Conservation (phyloP, 139 green algal genomes). For the Micractinium conductrix region DNA sequence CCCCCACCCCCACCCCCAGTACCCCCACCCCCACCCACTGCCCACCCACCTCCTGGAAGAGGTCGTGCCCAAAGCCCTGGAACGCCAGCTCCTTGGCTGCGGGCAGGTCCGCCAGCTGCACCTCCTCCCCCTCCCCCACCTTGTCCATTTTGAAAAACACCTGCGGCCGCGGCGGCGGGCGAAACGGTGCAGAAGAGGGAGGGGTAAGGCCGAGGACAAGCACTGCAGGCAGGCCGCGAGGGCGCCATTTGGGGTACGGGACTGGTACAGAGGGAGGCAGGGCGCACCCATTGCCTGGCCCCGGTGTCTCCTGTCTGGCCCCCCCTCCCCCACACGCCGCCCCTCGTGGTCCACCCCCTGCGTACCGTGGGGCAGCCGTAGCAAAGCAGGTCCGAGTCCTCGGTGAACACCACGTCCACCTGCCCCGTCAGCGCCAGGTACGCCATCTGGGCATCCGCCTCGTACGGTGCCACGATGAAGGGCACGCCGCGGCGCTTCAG, state of each 20-base stretch:
- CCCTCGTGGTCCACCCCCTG: too few species aligned
- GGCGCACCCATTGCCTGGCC: too few species aligned
- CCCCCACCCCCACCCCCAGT: neutral
- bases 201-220: too few species aligned
- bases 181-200: neutral
- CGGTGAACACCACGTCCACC: constrained; percentile 92
- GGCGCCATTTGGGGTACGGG: too few species aligned
- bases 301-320: too few species aligned
- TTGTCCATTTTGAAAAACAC: constrained; percentile 97
- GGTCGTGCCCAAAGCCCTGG: constrained; percentile 79
- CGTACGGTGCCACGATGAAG: constrained; percentile 96
- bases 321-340: too few species aligned
- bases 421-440: constrained; percentile 79
- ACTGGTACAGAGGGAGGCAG: too few species aligned
- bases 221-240: too few species aligned
- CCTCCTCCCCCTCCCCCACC: constrained; percentile 77
- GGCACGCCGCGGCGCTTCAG: constrained; percentile 62
- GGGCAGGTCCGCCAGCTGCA: constrained; percentile 69
- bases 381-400: constrained; percentile 96
- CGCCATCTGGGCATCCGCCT: constrained; percentile 97
- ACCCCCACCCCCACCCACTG: neutral
- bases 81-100: constrained; percentile 64
- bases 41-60: constrained; percentile 84
- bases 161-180: constrained; percentile 19
- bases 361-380: constrained; percentile 90